phyloP scores from a whole-genome alignment of 805 yeast genomes.

The Ogataea pignaliae region DNA sequence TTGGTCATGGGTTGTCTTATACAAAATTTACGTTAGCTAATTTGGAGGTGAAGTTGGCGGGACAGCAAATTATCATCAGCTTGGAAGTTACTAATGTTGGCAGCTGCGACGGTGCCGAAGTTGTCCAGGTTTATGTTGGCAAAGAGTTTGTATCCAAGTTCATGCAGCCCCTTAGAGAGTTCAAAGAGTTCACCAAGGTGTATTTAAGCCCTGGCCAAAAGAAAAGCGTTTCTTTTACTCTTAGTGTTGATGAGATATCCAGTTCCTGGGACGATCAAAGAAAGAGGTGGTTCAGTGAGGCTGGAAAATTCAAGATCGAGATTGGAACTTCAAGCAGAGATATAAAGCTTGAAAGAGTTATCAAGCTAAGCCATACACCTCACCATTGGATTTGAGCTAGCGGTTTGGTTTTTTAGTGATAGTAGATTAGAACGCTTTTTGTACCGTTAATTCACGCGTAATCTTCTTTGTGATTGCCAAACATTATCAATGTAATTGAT shows the following conservation, averaged over 20 bases:
- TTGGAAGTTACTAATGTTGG: slow-evolving; percentile 49
- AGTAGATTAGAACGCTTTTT: no score
- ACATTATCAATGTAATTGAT: no score
- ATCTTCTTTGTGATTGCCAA: no score
- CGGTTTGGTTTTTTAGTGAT: no score
- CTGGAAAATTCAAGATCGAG: no score
- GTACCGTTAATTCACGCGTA: no score
- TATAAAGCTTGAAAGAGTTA: no score
- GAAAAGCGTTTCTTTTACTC: slow-evolving; percentile 31
- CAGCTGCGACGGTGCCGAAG: slow-evolving; percentile 44
- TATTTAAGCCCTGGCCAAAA: slow-evolving; percentile 41
- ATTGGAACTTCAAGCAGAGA: no score
- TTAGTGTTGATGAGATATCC: slow-evolving; percentile 31
- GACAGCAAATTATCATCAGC: slow-evolving; percentile 21
- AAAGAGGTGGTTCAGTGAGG: no score
- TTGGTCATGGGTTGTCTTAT: slow-evolving; percentile 62
- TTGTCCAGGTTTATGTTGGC: slow-evolving; percentile 49
- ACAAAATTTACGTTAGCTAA: slow-evolving; percentile 42
- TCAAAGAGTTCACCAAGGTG: slow-evolving; percentile 56
- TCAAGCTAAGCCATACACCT: no score
- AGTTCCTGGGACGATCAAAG: no score
- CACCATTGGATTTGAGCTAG: no score
- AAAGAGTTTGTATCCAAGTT: slow-evolving; percentile 31
- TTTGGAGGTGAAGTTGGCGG: slow-evolving; percentile 12
- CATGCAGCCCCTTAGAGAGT: slow-evolving; percentile 51